Evolutionary conservation across 768 basidiomycete species (phyloP).

Genomic region (Mycena amicta): DNA sequence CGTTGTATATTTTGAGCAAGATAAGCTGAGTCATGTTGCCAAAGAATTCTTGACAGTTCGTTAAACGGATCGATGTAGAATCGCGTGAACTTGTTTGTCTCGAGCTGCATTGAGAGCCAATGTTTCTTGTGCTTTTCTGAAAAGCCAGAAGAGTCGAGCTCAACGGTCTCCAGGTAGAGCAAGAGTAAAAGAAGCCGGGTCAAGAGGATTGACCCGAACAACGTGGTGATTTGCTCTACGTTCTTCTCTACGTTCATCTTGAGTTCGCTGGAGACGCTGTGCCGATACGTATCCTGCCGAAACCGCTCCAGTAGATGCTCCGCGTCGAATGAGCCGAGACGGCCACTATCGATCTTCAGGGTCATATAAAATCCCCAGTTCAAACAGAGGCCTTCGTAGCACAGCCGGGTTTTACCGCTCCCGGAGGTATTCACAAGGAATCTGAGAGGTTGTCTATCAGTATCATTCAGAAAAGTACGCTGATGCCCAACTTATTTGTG

Average conservation of each 20-base stretch:
- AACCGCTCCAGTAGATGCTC: not conserved
- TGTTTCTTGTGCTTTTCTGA: not conserved
- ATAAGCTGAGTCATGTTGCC: not conserved
- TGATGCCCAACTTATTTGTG: not conserved
- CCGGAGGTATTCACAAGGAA: conserved; percentile 14
- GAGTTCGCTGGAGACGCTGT: not conserved
- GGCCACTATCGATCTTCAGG: not conserved
- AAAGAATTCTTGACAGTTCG: not conserved
- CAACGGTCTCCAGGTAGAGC: not conserved
- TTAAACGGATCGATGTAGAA: not conserved
- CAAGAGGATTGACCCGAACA: not conserved
- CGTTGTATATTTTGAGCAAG: not conserved
- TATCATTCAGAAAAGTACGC: not conserved
- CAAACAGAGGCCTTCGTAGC: conserved; percentile 7
- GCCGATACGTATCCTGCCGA: not conserved
- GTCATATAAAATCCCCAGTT: conserved; percentile 15
- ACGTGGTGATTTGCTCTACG: not conserved
- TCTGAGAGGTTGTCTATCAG: not conserved
- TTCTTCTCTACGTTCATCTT: no score
- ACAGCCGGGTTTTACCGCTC: conserved; percentile 12
- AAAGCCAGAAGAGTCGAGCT: not conserved
- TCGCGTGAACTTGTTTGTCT: not conserved
- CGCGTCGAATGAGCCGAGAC: conserved; percentile 5
- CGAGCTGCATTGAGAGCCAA: not conserved
- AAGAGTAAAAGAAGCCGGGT: not conserved